Evolutionary conservation across 1,284 basidiomycete genomes (phyloP), one percentile per base, ranked within the genome.

Genomic region (Ustilago cynodontis): DNA sequence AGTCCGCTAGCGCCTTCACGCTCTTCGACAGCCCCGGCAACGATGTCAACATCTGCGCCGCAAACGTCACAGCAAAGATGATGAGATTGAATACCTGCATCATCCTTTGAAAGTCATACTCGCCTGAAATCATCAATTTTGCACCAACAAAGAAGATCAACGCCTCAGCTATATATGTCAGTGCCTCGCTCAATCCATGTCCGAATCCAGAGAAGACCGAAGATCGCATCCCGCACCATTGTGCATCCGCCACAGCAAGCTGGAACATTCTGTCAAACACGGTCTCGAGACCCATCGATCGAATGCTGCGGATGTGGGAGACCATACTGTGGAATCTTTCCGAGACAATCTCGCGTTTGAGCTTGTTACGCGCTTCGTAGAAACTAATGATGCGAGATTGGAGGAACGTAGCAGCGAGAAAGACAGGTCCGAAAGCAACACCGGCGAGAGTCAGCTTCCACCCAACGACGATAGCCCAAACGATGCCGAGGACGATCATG

Each of bases 391-490:
- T 85, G 24, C 88, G 88, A 0, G 92, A 91, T 84, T 95, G 93
- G 8, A 92, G 72, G 13, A 90, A 89, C 88, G 94, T 93, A 6
- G 91, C 88, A 18, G 90, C 86, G 10, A 91, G 90, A 80, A 98
- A 96, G 9, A 97, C 88, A 0, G 95, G 96, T 0, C 90, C 93
- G 35, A 98, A 90, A 0, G 92, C 94, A 35, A 98, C 86, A 0
- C 94, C 96, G 1, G 94, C 93, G 20, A 99, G 89, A 0, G 95
- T 97, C 67, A 99, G 88, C 87, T 97, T 91, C 96, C 96, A 99
- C 0, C 94, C 94, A 29, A 90, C 88, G 0, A 90, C 90, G 83
- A 98, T 88, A 0, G 96, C 94, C 95, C 95, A 98, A 11, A 93
- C 85, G 18, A 98, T 87, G 3, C 94, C 94, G 13, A 95, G 88